A percentile compares a stretch with the other conserved stretches of the same genome.
phyloP scores from a whole-genome alignment of 2,329 filamentous ascomycete genomes.

The Colletotrichum shisoi region DNA sequence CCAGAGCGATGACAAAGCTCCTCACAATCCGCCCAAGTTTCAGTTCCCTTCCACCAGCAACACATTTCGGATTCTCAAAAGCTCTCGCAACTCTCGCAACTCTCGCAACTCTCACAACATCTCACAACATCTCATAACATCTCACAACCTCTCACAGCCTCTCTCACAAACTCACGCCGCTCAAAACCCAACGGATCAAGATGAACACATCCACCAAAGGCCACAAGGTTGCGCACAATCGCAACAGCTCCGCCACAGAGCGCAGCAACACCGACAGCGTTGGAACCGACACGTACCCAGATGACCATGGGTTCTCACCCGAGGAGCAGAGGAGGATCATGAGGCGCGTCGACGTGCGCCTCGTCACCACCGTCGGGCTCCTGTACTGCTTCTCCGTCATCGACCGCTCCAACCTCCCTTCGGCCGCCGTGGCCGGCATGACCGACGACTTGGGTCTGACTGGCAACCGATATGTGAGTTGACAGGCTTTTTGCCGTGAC shows the following conservation, averaged over 20 bases:
- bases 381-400: constrained; percentile 42
- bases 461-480: constrained; percentile 40
- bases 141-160: background rate
- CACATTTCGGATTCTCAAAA: background rate
- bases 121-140: background rate
- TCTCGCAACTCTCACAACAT: too few species aligned
- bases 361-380: constrained; percentile 43
- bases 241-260: background rate
- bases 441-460: constrained; percentile 29
- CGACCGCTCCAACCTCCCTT: constrained; percentile 38
- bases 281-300: too few species aligned
- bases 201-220: background rate
- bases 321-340: constrained; percentile 21
- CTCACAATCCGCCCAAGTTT: background rate
- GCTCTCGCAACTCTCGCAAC: background rate
- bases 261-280: background rate
- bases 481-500: too few species aligned
- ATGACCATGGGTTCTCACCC: background rate
- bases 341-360: constrained; percentile 47
- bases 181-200: background rate
- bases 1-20: background rate
- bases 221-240: too few species aligned
- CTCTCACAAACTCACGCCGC: background rate
- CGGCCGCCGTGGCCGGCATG: constrained; percentile 40
- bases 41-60: background rate